Evolutionary conservation across 2,329 filamentous ascomycete genomes (phyloP), one percentile per base, ranked within the genome.

Genomic region (Beauveria scarabaeidicola): DNA sequence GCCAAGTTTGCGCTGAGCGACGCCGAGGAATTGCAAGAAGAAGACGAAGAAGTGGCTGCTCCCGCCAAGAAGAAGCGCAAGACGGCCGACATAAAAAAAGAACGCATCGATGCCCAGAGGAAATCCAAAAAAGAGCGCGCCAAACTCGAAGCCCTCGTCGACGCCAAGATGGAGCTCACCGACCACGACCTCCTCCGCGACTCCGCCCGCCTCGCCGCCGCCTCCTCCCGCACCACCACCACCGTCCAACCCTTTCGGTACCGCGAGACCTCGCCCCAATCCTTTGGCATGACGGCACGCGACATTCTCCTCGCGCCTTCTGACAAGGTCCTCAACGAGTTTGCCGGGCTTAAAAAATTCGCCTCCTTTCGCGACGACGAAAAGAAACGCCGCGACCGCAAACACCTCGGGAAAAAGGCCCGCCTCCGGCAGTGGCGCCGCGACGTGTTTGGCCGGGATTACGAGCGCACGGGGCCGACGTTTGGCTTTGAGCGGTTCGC

Each of bases 281-380:
- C 88, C 13, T 99, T 96, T 70, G 94, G 94, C 61, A 85, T 99
- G 69, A 96, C 90, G 0, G 80, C 92, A 1, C 84, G 87, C 62
- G 94, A 99, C 73, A 97, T 99, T 66, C 82, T 99, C 38, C 81
- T 87, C 70, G 91, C 96, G 65, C 90, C 92, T 0, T 88, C 88
- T 48, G 94, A 99, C 75, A 78, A 84, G 51, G 85, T 87, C 58
- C 83, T 99, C 64, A 99, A 99, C 73, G 81, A 92, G 64, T 99
- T 88, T 69, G 93, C 88, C 5, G 93, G 94, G 7, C 78, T 99
- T 68, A 99, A 99, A 81, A 97, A 97, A 77, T 83, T 97, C 61
- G 92, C 93, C 5, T 81, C 89, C 5, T 99, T 94, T 78, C 83
- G 94, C 60, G 92, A 97, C 70, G 78, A 81, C 3, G 89, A 92